Evolutionary conservation across 2,329 filamentous ascomycete species (phyloP).

Genomic region (Aspergillus fumigatus): DNA sequence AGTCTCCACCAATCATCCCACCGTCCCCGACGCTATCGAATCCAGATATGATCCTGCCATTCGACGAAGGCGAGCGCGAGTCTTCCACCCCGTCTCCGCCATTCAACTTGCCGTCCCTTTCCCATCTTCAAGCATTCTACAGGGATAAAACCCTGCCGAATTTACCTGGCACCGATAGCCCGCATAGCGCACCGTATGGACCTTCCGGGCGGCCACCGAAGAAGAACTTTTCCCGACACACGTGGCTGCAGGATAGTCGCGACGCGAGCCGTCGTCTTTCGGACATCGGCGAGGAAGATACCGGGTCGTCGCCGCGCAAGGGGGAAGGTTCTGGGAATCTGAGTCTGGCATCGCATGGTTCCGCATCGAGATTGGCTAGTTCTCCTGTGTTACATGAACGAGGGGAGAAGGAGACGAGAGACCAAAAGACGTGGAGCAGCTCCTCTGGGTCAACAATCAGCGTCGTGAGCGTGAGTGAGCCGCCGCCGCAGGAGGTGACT

Average conservation of each 20-base stretch:
- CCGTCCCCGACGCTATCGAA: slow-evolving; percentile 85
- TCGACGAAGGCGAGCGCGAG: slow-evolving; percentile 54
- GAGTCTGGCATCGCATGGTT: slow-evolving; percentile 5
- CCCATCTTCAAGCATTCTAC: slow-evolving; percentile 37
- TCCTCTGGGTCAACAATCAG: slow-evolving; percentile 36
- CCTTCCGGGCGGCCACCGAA: slow-evolving; percentile 18
- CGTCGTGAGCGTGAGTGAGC: slow-evolving; percentile 26
- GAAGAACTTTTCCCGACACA: slow-evolving; percentile 29
- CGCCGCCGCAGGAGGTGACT: slow-evolving; percentile 12
- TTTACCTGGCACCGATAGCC: slow-evolving; percentile 5
- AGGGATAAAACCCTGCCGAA: slow-evolving; percentile 14
- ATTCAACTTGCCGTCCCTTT: slow-evolving; percentile 47
- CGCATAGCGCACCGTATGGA: background rate
- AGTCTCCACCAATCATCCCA: slow-evolving; percentile 37
- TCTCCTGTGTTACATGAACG: slow-evolving; percentile 37
- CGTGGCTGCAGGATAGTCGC: slow-evolving; percentile 34
- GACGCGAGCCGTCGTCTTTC: slow-evolving; percentile 40
- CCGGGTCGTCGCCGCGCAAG: slow-evolving; percentile 21
- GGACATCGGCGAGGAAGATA: slow-evolving; percentile 44
- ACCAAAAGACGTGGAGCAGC: slow-evolving; percentile 40
- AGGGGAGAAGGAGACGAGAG: slow-evolving; percentile 50
- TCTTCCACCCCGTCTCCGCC: slow-evolving; percentile 49
- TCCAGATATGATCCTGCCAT: slow-evolving; percentile 89
- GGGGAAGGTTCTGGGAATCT: slow-evolving; percentile 7
- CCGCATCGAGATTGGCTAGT: slow-evolving; percentile 9